phyloP scores from a whole-genome alignment of 2,329 filamentous ascomycete genomes.

The Monosporascus sp. region DNA sequence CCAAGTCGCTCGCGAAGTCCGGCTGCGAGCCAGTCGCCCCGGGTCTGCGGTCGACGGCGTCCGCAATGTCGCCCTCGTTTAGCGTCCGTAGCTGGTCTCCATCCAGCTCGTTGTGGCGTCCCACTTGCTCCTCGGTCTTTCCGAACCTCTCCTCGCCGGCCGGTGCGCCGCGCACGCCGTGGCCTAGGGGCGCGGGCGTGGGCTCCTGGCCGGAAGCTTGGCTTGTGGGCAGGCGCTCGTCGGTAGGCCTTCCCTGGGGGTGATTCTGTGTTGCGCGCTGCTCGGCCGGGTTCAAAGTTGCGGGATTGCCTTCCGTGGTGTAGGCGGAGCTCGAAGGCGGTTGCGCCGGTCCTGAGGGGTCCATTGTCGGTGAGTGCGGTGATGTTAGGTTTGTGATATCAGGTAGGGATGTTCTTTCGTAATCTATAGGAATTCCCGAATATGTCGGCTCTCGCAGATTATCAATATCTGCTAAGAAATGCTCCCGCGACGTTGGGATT shows the following conservation, averaged over 20 bases:
- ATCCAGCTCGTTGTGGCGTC: conserved; percentile 19
- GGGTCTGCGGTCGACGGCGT: conserved; percentile 18
- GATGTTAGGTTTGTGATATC: neutral
- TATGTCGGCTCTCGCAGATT: too few species aligned
- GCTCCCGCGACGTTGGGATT: too few species aligned
- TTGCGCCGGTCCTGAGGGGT: conserved; percentile 20
- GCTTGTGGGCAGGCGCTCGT: conserved; percentile 13
- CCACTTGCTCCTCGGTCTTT: conserved; percentile 14
- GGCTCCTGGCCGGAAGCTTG: conserved; percentile 13
- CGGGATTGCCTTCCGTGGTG: conserved; percentile 19
- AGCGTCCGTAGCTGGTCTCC: conserved; percentile 24
- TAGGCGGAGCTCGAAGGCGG: conserved; percentile 21
- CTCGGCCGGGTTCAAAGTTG: conserved; percentile 19
- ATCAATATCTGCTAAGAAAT: too few species aligned
- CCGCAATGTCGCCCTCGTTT: conserved; percentile 23
- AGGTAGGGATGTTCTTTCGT: neutral
- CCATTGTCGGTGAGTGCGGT: conserved; percentile 10
- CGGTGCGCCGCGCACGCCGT: conserved; percentile 18
- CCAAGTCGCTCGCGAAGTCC: conserved; percentile 25
- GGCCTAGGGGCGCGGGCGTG: conserved; percentile 19
- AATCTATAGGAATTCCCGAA: too few species aligned
- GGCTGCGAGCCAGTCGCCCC: conserved; percentile 22
- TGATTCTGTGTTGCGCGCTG: conserved; percentile 11
- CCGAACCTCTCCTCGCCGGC: conserved; percentile 18
- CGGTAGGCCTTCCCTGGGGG: conserved; percentile 6